Percentiles rank a stretch among this genome's conserved stretches.
phyloP scores from a whole-genome alignment of 2,329 filamentous ascomycete genomes.

The Trichoderma sp. region DNA sequence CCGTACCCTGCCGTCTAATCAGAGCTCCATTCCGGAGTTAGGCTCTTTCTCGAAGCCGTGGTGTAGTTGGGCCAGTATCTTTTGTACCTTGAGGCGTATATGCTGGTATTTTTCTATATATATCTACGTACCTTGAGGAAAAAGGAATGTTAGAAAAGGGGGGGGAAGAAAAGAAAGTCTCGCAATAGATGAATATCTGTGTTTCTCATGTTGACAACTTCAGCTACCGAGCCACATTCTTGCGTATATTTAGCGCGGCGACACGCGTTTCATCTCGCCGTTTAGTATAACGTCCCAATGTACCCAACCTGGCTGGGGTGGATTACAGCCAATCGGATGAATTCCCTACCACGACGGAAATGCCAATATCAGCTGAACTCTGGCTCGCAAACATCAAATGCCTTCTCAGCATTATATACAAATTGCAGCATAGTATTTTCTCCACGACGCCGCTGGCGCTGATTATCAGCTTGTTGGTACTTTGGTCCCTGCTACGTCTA shows the following conservation, averaged over 20 bases:
- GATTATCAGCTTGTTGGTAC: not conserved
- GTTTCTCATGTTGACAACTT: not conserved
- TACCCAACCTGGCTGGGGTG: not conserved
- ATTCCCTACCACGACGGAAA: not conserved
- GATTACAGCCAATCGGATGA: not conserved
- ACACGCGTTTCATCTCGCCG: not conserved
- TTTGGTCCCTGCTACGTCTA: not conserved
- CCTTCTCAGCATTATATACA: not conserved
- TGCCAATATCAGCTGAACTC: not conserved
- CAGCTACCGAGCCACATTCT: not conserved
- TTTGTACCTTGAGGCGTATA: not conserved
- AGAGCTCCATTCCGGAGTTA: not conserved
- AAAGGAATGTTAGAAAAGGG: not conserved
- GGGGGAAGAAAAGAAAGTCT: not conserved
- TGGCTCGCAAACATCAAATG: not conserved
- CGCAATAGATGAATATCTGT: not conserved
- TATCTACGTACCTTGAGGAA: not conserved
- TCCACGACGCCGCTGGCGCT: not conserved
- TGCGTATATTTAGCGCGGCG: not conserved
- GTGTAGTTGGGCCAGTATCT: not conserved
- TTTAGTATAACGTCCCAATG: not conserved
- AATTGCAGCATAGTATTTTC: not conserved
- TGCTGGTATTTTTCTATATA: too few relatives aligned
- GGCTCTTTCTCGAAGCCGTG: not conserved
- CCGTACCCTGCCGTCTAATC: not conserved